Evolutionary conservation across 768 basidiomycete genomes (phyloP), one percentile per base, ranked within the genome.

Genomic region (Lactifluus hygrophoroides): DNA sequence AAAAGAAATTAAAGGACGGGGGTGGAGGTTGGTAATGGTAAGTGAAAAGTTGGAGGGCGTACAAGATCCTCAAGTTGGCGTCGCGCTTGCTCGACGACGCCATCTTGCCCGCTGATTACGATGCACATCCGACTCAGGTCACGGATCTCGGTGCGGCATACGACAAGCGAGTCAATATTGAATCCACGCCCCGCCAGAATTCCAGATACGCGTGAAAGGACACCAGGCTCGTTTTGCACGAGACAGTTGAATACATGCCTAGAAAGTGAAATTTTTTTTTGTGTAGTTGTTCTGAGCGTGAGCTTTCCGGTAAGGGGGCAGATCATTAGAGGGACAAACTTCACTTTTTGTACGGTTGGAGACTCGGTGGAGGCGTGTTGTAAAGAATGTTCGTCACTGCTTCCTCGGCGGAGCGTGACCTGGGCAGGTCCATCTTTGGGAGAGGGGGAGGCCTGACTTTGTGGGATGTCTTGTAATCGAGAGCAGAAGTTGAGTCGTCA

Each of bases 151-250:
- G 96, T 99, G 53, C 90, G 83, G 73, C 96, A 99, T 25, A 99
- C 96, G 66, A 99, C 96, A 62, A 99, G 78, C 5, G 95, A 97
- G 74, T 99, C 95, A 71, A 95, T 90, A 77, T 99, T 99, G 79
- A 99, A 96, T 4, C 96, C 96, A 64, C 96, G 80, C 42, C 91
- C 96, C 19, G 96, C 96, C 23, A 99, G 80, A 67, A 95, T 97
- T 54, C 96, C 96, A 6, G 95, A 95, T 3, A 99, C 94, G 66
- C 96, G 88, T 28, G 95, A 96, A 13, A 99, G 81, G n/a, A 99
- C 96, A 67, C 96, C 96, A 3, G 96, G 96, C 74, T 99, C 96
- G 70, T 99, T 97, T 73, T 99, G 96, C 3, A 98, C 96, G 60
- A 99, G 84, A 71, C 94, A 97, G 75, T 99, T 98, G 62, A 98